Evolutionary conservation across 345 rosid genomes (phyloP), one percentile per base, ranked within the genome.

Genomic region (Orychophragmus violaceus): DNA sequence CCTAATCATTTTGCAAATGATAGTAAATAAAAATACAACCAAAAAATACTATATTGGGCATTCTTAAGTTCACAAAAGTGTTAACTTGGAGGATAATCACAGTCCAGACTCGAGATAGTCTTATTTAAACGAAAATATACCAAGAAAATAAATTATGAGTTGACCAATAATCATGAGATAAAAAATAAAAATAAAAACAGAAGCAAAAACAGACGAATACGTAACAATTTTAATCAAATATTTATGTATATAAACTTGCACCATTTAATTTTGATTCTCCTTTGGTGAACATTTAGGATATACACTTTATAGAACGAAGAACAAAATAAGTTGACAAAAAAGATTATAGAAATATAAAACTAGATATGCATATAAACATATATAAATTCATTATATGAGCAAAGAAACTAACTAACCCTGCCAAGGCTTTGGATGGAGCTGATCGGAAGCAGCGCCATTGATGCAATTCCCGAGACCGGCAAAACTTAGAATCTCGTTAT

Each of bases 401-500:
- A 45, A 55, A 30, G 5, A 64, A 28, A 46, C 41, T 71, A 53
- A 35, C 82, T 84, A 83, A 71, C 86, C 86, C 82, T 83, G 80
- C 90, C 91, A 84, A 64, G 85, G 80, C 68, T 80, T 81, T 14
- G 76, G 60, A 61, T 79, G 89, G 21, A 81, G 80, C 19, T 85
- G 88, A 27, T 82, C 71, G 35, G 74, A 68, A 76, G 62, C 52
- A 56, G 82, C 50, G 68, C 74, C 36, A 64, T 81, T 77, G 23
- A 84, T 80, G 82, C 84, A 83, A 23, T 77, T 81, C 5, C 83
- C 86, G 28, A 89, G 80, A 29, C 86, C 91, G 21, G 89, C 84
- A 58, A 87, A 80, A 62, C 76, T 84, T 56, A 93, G 70, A 64
- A 93, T 82, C 71, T 86, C 93, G 68, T 77, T 82, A n/a, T 82